phyloP scores from a whole-genome alignment of 176 grass and related monocot species.

The Stipa capillata region DNA sequence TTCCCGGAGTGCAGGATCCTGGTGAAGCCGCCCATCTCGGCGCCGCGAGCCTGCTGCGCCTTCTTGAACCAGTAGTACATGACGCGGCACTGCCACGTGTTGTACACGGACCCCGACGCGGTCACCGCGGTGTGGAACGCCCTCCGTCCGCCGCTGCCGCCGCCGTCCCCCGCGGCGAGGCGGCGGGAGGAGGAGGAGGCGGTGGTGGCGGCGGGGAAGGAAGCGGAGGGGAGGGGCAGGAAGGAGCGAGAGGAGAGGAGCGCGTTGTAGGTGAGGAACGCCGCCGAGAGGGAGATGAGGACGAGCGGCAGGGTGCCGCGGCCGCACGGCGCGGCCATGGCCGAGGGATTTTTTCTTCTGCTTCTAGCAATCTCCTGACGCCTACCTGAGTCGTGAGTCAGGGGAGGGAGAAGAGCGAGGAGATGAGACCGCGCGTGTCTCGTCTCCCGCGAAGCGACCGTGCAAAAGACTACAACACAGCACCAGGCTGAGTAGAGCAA shows the following conservation, averaged over 20 bases:
- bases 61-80: constrained; percentile 99
- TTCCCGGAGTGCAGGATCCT: constrained; percentile 84
- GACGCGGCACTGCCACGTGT: constrained; percentile 86
- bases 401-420: background rate
- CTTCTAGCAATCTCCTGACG: too few relatives aligned
- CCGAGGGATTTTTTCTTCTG: too few relatives aligned
- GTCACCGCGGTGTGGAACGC: constrained; percentile 90
- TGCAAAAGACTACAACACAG: too few relatives aligned
- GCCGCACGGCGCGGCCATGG: constrained; percentile 37
- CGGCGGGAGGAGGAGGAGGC: constrained; percentile 21
- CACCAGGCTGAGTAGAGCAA: too few relatives aligned
- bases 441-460: too few relatives aligned
- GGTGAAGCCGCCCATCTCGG: constrained; percentile 91
- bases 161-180: background rate
- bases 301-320: constrained; percentile 25
- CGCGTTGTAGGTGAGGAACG: constrained; percentile 65
- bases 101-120: constrained; percentile 60
- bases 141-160: background rate
- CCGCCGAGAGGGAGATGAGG: constrained; percentile 42
- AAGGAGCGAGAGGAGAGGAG: constrained; percentile 38
- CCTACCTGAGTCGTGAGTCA: background rate
- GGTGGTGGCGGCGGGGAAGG: constrained; percentile 4
- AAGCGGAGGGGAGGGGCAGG: constrained; percentile 13
- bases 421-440: background rate
- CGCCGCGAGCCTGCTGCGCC: constrained; percentile 24